Percentiles rank a stretch among this genome's conserved stretches.
phyloP scores from a whole-genome alignment of 306 rosid genomes.

The Quillaja saponaria region DNA sequence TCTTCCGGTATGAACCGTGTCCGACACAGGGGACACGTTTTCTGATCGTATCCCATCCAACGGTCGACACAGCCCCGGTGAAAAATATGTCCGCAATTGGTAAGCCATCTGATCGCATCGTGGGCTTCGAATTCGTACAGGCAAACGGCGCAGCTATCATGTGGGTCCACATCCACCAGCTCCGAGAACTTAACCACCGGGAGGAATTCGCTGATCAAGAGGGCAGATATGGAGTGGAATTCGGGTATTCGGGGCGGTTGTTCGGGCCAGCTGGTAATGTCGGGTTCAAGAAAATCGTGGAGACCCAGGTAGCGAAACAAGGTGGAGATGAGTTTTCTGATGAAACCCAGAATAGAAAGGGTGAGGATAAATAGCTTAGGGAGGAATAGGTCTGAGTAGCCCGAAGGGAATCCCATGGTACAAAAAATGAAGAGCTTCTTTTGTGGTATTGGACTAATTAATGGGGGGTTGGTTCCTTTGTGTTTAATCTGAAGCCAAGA shows the following conservation, averaged over 20 bases:
- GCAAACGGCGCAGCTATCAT: slow-evolving; percentile 78
- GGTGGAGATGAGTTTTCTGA: slow-evolving; percentile 48
- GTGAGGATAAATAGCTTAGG: slow-evolving; percentile 65
- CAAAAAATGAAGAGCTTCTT: background rate
- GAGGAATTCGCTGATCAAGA: slow-evolving; percentile 57
- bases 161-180: slow-evolving; percentile 49
- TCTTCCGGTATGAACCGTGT: slow-evolving; percentile 62
- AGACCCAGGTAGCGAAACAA: slow-evolving; percentile 53
- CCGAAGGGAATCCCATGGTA: slow-evolving; percentile 78
- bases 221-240: slow-evolving; percentile 48
- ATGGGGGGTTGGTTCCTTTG: background rate
- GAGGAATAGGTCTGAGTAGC: slow-evolving; percentile 57
- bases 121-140: slow-evolving; percentile 68
- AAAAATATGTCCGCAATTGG: slow-evolving; percentile 79
- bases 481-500: no score
- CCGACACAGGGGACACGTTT: slow-evolving; percentile 83
- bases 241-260: slow-evolving; percentile 30
- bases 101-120: slow-evolving; percentile 73
- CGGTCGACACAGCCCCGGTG: slow-evolving; percentile 82
- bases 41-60: slow-evolving; percentile 86
- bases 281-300: slow-evolving; percentile 62
- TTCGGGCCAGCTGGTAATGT: slow-evolving; percentile 43
- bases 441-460: background rate
- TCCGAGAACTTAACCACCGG: slow-evolving; percentile 72
- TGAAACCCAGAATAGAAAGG: slow-evolving; percentile 52